Base-by-base conservation (phyloP, 495 filamentous ascomycete genomes). In the Penicillium pulvis region DNA sequence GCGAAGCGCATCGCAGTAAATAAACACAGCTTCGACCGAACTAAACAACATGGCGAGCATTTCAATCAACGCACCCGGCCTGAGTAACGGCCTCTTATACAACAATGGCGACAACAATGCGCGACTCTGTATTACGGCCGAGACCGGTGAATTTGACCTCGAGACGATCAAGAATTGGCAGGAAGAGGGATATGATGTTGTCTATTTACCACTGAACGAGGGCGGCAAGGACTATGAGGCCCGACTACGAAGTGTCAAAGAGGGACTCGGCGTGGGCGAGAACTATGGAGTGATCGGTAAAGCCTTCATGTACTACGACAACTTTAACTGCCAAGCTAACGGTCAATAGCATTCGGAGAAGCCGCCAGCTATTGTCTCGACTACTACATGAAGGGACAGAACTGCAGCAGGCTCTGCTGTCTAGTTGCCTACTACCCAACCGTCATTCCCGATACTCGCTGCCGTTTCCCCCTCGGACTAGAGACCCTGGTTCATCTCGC, bases 181-280 rank as follows among this genome's bases (percentile, higher is more conserved):
- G 28, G 81, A 82, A 52, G 88, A 91, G 61, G 88, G 87, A 14
- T 90, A 90, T 68, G 71, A 82, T 31, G 84, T 87, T 3, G 67
- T 77, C 2, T 90, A 90, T 59, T 48, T 89, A 0, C 80, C 86
- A 0, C 76, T 85, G 59, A 75, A 79, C 16, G 66, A 71, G 6
- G 80, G 79, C 17, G 82, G 77, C 4, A 81, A 84, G 53, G 75
- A 81, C 4, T 89, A 87, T 62, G 61, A 72, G 11, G 63, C 65
- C 44, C 77, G 72, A 49, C 58, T 90, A 51, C 62, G 67, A 51
- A 63, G 65, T 12, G 69, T 81, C 3, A 76, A 78, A 50, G 72
- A 79, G n/a, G 69, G 73, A 4, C 61, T 81, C 26, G 71, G 76
- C 0, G 72, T 81, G 0, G 80, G 80, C 1, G 77, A 80, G 55